A percentile compares a stretch with the other conserved stretches of the same genome.
These are phyloP conservation scores for Pseudogymnoascus sp. DNA, from an alignment of 2,329 filamentous ascomycete genomes.

Conservation along the genomic window DNA sequence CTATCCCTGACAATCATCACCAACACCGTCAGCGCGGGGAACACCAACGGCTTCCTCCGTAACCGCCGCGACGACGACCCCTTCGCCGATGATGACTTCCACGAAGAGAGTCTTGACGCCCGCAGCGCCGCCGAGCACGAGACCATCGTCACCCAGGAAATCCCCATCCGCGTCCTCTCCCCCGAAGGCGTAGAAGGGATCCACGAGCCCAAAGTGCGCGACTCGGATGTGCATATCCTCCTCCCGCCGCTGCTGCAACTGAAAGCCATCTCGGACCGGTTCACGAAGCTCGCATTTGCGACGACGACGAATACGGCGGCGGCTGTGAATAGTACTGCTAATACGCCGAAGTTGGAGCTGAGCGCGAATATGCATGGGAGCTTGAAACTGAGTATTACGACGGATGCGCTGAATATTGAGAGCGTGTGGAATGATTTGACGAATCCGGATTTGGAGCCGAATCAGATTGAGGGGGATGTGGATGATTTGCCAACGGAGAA, in stretches of 20 bases:
- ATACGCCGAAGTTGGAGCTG: conserved; percentile 66
- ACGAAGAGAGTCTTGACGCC: conserved; percentile 43
- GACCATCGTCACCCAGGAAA: conserved; percentile 88
- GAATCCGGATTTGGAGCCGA: conserved; percentile 80
- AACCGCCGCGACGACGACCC: conserved; percentile 32
- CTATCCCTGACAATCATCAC: conserved; percentile 86
- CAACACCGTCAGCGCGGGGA: conserved; percentile 47
- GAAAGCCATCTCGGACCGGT: conserved; percentile 89
- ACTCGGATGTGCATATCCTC: conserved; percentile 89
- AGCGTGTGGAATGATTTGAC: conserved; percentile 78
- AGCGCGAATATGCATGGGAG: conserved; percentile 92
- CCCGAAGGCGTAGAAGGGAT: conserved; percentile 81
- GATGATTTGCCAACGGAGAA: conserved; percentile 64
- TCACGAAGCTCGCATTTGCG: conserved; percentile 70
- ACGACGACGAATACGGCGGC: conserved; percentile 23
- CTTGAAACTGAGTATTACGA: conserved; percentile 68
- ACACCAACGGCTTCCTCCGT: conserved; percentile 24
- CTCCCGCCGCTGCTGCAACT: conserved; percentile 80
- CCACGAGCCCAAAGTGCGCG: conserved; percentile 81
- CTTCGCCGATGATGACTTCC: conserved; percentile 35
- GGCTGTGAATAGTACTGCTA: conserved; percentile 18
- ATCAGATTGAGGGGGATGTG: conserved; percentile 57
- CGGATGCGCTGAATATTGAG: conserved; percentile 76
- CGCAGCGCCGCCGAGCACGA: conserved; percentile 64
- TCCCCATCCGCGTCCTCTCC: conserved; percentile 85